Evolutionary conservation across 2,329 filamentous ascomycete genomes (phyloP).

Genomic region (Penicillium sp.): DNA sequence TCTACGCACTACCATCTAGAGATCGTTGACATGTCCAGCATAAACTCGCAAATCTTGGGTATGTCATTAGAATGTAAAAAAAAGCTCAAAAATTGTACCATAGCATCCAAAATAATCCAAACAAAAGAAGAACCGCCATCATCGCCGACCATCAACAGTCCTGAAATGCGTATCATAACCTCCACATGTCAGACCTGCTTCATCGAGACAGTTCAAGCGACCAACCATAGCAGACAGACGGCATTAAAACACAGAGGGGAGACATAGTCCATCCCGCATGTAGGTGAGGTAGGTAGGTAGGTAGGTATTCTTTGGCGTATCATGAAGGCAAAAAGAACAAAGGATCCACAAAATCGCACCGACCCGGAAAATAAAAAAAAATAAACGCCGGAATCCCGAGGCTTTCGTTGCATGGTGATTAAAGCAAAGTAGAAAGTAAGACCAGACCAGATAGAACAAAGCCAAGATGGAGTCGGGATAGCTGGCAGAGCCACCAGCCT

Average conservation of each 20-base stretch:
- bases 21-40: too few species aligned
- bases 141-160: conserved; percentile 4
- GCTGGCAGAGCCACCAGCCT: neutral
- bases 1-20: neutral
- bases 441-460: neutral
- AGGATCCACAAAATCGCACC: neutral
- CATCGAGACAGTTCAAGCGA: conserved; percentile 1
- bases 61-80: conserved; percentile 21
- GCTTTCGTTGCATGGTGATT: conserved; percentile 9
- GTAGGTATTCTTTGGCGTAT: conserved; percentile 4
- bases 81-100: conserved; percentile 14
- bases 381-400: conserved; percentile 24
- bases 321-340: neutral
- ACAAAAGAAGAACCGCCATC: neutral
- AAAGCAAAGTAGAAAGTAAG: neutral
- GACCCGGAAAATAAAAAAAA: conserved; percentile 5
- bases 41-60: neutral
- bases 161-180: conserved; percentile 1
- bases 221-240: neutral
- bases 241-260: conserved; percentile 4
- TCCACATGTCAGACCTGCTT: neutral
- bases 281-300: neutral
- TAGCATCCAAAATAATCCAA: conserved; percentile 2
- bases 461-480: neutral
- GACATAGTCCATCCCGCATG: neutral